phyloP scores from a whole-genome alignment of 2,329 filamentous ascomycete genomes.

The Aspergillus tamarii region DNA sequence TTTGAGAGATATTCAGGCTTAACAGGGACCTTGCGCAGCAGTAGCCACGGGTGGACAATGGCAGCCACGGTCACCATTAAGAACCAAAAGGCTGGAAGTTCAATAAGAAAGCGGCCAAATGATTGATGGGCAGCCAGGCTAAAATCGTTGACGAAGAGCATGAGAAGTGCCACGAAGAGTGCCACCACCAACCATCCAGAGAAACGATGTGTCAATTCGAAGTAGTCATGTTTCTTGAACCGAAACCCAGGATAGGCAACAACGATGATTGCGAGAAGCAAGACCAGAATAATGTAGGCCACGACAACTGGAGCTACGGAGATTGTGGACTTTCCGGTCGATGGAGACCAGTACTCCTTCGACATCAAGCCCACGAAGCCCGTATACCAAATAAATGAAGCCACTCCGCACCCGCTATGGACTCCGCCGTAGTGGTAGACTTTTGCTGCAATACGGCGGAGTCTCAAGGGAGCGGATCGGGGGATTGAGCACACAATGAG shows the following conservation, averaged over 20 bases:
- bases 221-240: conserved; percentile 66
- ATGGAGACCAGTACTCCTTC: conserved; percentile 34
- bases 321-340: conserved; percentile 20
- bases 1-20: conserved; percentile 68
- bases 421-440: conserved; percentile 60
- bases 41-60: conserved; percentile 73
- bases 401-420: conserved; percentile 56
- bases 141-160: conserved; percentile 58
- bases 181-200: conserved; percentile 69
- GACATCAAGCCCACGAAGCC: conserved; percentile 42
- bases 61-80: conserved; percentile 65
- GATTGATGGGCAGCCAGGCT: conserved; percentile 37
- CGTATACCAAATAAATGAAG: conserved; percentile 52
- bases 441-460: conserved; percentile 52
- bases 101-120: conserved; percentile 46
- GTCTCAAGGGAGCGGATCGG: conserved; percentile 47
- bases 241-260: conserved; percentile 69
- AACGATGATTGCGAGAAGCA: conserved; percentile 63
- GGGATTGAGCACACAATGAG: conserved; percentile 49
- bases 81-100: conserved; percentile 67
- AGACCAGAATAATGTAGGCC: conserved; percentile 60
- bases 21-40: conserved; percentile 69
- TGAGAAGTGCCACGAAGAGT: conserved; percentile 66
- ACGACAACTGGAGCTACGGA: conserved; percentile 53
- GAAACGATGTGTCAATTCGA: conserved; percentile 73